Evolutionary conservation across 768 basidiomycete genomes (phyloP), one percentile per base, ranked within the genome.

Genomic region (Rhodotorula toruloides): DNA sequence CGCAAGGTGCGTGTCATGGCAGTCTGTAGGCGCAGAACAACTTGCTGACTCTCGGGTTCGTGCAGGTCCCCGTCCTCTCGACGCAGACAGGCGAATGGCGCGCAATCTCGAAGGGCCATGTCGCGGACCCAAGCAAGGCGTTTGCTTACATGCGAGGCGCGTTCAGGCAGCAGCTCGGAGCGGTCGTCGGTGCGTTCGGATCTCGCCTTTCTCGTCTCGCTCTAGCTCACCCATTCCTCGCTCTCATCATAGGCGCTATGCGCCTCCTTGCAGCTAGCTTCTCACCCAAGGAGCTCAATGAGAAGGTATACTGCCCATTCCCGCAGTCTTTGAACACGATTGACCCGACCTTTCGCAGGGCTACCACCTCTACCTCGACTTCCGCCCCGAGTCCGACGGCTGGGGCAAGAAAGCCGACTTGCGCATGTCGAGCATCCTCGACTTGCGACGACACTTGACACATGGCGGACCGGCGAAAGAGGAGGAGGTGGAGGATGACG

Each of bases 391-490:
- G 19, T 86, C 85, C 1, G 84, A 84, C 19, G 67, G 66, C 34
- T 98, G 93, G 93, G 93, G 93, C 10, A 84, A 87, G 76, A 82
- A 84, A 61, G 88, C 86, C 6, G 85, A 89, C 72, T 79, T 96
- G 34, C 81, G 81, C 43, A 89, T 88, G 74, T 81, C 81, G 47
- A 84, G 75, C 39, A 87, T 98, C 55, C 80, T 97, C 39, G 82
- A 77, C 47, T 59, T 78, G 52, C 73, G 78, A 22, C 48, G 73
- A 14, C 54, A 54, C 49, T 46, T 71, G 16, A 68, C 70, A 13
- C 62, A 71, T 10, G 50, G 27, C 4, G 21, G 29, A 8, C 29
- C n/a, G 5, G n/a, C 16, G 1, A 25, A 25, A 37, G n/a, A 25
- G 27, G 50, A 46, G 12, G 34, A 32, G 43, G 42, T 34, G 12